Percentiles rank a stretch among this genome's conserved stretches.
phyloP scores from a whole-genome alignment of 305 asterid genomes.

The Ilex paraguariensis region DNA sequence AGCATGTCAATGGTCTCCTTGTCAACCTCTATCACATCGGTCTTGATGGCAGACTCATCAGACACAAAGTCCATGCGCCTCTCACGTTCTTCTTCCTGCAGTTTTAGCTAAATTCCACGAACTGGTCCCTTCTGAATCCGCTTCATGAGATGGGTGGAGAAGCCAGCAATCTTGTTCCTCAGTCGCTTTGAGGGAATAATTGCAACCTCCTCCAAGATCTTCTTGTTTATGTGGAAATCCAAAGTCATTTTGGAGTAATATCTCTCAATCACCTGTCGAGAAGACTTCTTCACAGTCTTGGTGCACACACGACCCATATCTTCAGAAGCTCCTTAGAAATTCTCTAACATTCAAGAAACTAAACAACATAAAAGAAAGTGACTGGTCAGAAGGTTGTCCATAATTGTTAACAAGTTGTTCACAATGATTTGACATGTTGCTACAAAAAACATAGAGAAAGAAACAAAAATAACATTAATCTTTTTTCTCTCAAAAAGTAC shows the following conservation, averaged over 20 bases:
- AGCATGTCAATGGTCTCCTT: slow-evolving; percentile 27
- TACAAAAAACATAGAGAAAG: background rate
- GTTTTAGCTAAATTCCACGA: slow-evolving; percentile 26
- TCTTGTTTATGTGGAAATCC: slow-evolving; percentile 46
- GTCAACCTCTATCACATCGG: slow-evolving; percentile 24
- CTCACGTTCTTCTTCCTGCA: slow-evolving; percentile 21
- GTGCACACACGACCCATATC: slow-evolving; percentile 45
- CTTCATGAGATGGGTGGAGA: slow-evolving; percentile 43
- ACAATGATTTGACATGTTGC: too few species aligned
- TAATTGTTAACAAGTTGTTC: too few species aligned
- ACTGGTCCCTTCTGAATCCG: slow-evolving; percentile 43
- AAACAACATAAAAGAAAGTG: too few species aligned
- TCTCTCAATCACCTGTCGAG: slow-evolving; percentile 40
- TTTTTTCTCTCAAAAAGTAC: background rate
- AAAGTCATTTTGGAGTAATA: slow-evolving; percentile 38
- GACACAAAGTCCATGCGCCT: slow-evolving; percentile 44
- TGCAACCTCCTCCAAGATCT: slow-evolving; percentile 40
- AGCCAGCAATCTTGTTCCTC: slow-evolving; percentile 44
- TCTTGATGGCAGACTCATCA: slow-evolving; percentile 38
- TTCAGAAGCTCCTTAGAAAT: slow-evolving; percentile 2
- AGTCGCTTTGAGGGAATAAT: slow-evolving; percentile 44
- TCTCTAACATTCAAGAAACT: too few species aligned
- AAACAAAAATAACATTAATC: background rate
- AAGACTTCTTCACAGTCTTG: slow-evolving; percentile 47
- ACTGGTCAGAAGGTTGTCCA: too few species aligned